A percentile compares a stretch with the other conserved stretches of the same genome.
Evolutionary conservation across 2,329 filamentous ascomycete genomes (phyloP).

Genomic region (Phaeoacremonium minimum): DNA sequence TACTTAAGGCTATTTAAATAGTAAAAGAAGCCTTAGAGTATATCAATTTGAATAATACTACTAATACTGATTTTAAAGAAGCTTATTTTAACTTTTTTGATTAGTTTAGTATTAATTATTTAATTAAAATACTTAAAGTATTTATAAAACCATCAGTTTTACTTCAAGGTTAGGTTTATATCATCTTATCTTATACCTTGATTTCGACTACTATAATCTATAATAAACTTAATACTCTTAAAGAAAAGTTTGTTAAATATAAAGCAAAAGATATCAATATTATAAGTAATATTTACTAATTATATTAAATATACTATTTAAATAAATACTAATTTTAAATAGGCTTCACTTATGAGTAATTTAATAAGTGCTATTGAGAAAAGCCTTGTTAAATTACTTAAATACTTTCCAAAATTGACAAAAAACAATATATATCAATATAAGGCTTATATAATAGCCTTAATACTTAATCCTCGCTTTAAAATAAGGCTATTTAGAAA

Average conservation of each 20-base stretch:
- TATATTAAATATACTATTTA: constrained; percentile 1
- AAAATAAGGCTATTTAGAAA: neutral
- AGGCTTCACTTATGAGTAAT: neutral
- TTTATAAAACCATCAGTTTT: neutral
- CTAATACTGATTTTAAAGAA: neutral
- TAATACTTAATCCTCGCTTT: neutral
- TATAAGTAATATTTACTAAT: no score
- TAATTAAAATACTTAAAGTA: neutral
- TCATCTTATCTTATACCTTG: neutral
- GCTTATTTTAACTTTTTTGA: neutral
- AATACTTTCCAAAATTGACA: neutral
- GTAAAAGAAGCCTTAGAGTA: neutral
- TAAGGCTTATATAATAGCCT: neutral
- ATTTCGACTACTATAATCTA: constrained; percentile 1
- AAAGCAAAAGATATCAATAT: no score
- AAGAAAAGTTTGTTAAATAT: neutral
- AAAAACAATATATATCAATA: neutral
- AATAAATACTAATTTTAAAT: constrained; percentile 2
- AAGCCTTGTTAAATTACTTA: neutral
- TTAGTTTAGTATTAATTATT: neutral
- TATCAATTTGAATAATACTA: neutral
- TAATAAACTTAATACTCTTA: constrained; percentile 1
- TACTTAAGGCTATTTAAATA: neutral
- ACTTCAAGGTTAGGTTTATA: neutral
- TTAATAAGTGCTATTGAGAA: neutral